Evolutionary conservation across 805 yeast species (phyloP).

Genomic region (Priceomyces medius): DNA sequence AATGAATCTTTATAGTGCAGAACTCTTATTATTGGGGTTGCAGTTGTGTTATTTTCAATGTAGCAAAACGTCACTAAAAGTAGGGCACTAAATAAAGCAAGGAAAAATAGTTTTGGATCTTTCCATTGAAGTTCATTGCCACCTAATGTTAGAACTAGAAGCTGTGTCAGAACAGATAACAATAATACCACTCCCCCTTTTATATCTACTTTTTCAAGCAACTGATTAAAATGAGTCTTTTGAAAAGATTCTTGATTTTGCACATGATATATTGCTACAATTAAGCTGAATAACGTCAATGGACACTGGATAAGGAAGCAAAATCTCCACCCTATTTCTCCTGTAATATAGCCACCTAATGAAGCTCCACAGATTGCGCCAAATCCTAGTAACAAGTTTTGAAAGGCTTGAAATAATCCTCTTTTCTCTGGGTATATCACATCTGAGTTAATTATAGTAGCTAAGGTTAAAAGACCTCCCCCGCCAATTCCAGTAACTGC

Average conservation of each 20-base stretch:
- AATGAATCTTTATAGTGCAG: slow-evolving; percentile 20
- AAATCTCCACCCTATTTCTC: slow-evolving; percentile 63
- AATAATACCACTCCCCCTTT: slow-evolving; percentile 32
- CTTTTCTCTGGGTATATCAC: slow-evolving; percentile 34
- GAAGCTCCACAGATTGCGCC: slow-evolving; percentile 68
- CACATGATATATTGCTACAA: slow-evolving; percentile 26
- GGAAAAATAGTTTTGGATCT: slow-evolving; percentile 11
- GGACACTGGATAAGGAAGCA: slow-evolving; percentile 57
- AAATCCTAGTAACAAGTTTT: slow-evolving; percentile 33
- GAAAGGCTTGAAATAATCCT: slow-evolving; percentile 42
- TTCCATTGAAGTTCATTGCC: slow-evolving; percentile 20
- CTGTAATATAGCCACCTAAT: slow-evolving; percentile 57
- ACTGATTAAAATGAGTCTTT: slow-evolving; percentile 4
- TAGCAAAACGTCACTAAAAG: slow-evolving; percentile 15
- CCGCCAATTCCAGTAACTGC: slow-evolving; percentile 43
- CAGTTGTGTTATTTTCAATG: slow-evolving; percentile 21
- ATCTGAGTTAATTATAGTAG: slow-evolving; percentile 40
- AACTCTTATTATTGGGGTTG: slow-evolving; percentile 35
- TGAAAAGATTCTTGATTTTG: slow-evolving; percentile 25
- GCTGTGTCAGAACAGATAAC: slow-evolving; percentile 28
- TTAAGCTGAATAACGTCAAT: slow-evolving; percentile 43
- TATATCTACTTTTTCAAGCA: slow-evolving; percentile 29
- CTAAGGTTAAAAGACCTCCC: slow-evolving; percentile 38
- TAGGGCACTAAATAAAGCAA: slow-evolving; percentile 12
- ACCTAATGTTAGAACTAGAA: slow-evolving; percentile 25